Base-by-base conservation (phyloP, 805 yeast genomes). In the Blastobotrys robertii region DNA sequence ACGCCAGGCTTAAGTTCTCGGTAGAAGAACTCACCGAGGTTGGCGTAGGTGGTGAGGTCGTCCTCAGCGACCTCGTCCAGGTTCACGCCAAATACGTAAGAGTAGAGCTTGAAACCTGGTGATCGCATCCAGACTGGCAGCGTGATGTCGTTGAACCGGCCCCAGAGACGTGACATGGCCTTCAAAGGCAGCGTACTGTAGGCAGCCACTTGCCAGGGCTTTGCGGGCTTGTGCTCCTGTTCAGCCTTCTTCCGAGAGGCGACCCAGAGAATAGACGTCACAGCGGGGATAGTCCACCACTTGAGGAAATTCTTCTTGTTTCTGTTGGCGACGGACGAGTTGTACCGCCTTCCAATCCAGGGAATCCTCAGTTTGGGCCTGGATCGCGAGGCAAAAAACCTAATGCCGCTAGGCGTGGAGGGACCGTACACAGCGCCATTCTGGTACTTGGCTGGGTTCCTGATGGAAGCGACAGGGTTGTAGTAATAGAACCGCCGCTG, bases 101-200 rank as follows among this genome's bases (percentile, higher is more conserved):
- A 75, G 59, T 92, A 92, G 43, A 88, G 68, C 56, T 69, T 73
- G 64, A 72, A 92, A 6, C 95, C 79, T 14, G 94, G 92, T 8
- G 72, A 77, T 53, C 99, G 74, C 47, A 90, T 55, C 94, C 96
- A 86, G 19, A 79, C 71, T 0, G 99, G 99, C 49, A 92, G 68
- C 37, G 77, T 80, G 37, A 88, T 71, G 44, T 79, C 79, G 59
- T 92, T 92, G 45, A 92, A 73, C 54, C 76, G 78, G 29, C 99
- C 99, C 99, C 99, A 92, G 37, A 90, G 64, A 48, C 99, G 74
- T 1, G 97, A 87, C 30, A 87, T 69, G 1, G 95, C 84, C 58
- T 88, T 86, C 58, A 92, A 72, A 1, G 99, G 99, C 38, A 92
- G 68, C 1, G 96, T 80, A 3, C 87, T 77, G 63, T 92, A 92